phyloP scores from a whole-genome alignment of 2,329 filamentous ascomycete species.

The Diplocarpon rosae region DNA sequence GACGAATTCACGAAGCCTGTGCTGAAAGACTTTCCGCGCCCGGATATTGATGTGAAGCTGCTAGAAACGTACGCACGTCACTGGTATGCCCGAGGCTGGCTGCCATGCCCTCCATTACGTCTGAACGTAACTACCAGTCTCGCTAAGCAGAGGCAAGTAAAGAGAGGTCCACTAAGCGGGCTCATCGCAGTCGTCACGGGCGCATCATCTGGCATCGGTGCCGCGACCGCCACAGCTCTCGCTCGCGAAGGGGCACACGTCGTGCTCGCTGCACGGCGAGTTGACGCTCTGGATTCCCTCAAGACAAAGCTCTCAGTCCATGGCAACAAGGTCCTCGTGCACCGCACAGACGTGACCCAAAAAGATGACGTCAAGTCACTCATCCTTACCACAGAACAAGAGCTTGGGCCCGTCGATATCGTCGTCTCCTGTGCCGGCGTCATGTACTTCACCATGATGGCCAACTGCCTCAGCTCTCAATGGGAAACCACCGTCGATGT shows the following conservation, averaged over 20 bases:
- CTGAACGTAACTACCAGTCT: constrained; percentile 31
- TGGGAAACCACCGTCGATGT: constrained; percentile 78
- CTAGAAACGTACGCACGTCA: constrained; percentile 70
- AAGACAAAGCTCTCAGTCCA: constrained; percentile 47
- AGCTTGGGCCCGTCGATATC: constrained; percentile 65
- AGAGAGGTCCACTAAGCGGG: constrained; percentile 50
- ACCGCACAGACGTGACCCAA: constrained; percentile 63
- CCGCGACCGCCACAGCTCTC: constrained; percentile 58
- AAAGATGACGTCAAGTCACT: constrained; percentile 55
- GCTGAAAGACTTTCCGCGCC: constrained; percentile 46
- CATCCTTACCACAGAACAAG: constrained; percentile 43
- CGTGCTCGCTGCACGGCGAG: constrained; percentile 59
- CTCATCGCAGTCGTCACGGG: constrained; percentile 68
- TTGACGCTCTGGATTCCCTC: constrained; percentile 55
- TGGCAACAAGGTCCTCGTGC: constrained; percentile 55
- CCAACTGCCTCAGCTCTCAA: constrained; percentile 59
- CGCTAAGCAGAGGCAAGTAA: constrained; percentile 30
- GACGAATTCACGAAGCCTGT: constrained; percentile 56
- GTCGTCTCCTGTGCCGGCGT: constrained; percentile 73
- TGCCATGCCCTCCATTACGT: constrained; percentile 48
- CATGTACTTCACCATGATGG: constrained; percentile 88
- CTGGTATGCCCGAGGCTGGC: constrained; percentile 72
- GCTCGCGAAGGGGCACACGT: constrained; percentile 62
- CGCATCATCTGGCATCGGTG: constrained; percentile 69
- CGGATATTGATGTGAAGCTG: constrained; percentile 58